phyloP scores from a whole-genome alignment of 1,139 yeast genomes.

The Pichia sp. region DNA sequence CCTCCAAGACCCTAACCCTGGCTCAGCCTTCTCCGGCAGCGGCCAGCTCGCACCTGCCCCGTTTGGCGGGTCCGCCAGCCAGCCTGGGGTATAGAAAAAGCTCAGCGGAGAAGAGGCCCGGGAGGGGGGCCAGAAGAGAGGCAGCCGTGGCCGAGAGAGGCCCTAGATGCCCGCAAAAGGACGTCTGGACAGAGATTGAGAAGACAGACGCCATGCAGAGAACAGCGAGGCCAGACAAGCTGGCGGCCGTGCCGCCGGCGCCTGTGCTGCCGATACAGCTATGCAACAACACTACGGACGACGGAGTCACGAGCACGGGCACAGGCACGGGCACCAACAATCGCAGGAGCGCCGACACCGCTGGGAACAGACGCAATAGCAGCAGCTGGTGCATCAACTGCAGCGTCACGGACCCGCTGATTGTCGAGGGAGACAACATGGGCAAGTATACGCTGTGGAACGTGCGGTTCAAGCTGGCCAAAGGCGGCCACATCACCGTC shows the following conservation, averaged over 20 bases:
- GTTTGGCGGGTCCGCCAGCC: too few species aligned
- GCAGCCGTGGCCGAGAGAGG: too few species aligned
- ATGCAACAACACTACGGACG: neutral
- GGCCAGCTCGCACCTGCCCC: too few species aligned
- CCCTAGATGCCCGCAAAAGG: too few species aligned
- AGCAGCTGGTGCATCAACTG: constrained; percentile 27
- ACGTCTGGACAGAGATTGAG: neutral
- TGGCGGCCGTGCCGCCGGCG: neutral
- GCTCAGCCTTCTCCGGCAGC: too few species aligned
- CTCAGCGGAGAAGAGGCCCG: too few species aligned
- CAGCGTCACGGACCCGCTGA: constrained; percentile 28
- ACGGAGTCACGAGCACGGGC: neutral
- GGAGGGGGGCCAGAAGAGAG: too few species aligned
- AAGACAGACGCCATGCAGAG: neutral
- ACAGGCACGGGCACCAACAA: too few species aligned
- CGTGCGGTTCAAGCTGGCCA: constrained; percentile 41
- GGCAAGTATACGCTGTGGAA: constrained; percentile 47
- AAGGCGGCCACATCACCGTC: constrained; percentile 47
- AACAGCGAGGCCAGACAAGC: neutral
- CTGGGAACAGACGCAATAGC: neutral
- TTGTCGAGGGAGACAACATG: constrained; percentile 26
- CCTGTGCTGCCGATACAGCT: neutral
- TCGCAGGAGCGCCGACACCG: neutral
- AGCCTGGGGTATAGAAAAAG: too few species aligned
- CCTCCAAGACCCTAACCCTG: too few species aligned